These are phyloP conservation scores for Fraxinus sp. DNA, from an alignment of 305 asterid genomes.

Conservation along the genomic window DNA sequence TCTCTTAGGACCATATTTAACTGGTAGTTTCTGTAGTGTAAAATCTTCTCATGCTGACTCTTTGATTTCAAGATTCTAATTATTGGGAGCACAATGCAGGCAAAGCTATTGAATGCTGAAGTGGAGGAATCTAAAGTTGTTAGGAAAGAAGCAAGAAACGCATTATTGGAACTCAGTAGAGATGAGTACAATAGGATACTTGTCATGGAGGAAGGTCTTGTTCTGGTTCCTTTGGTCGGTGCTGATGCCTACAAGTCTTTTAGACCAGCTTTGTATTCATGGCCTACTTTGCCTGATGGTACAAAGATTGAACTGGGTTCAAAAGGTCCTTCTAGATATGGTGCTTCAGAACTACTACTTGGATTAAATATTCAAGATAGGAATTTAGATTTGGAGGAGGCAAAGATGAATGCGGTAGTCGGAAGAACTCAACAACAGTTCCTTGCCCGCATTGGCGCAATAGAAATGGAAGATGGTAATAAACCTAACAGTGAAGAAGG, in stretches of 20 bases:
- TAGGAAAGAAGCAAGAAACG: constrained; percentile 61
- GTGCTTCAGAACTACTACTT: constrained; percentile 70
- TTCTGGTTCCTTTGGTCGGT: constrained; percentile 80
- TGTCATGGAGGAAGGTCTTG: constrained; percentile 74
- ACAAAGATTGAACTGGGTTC: constrained; percentile 55
- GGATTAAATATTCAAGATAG: constrained; percentile 56
- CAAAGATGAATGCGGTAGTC: constrained; percentile 58
- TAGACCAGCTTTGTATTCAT: constrained; percentile 61
- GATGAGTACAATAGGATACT: constrained; percentile 69
- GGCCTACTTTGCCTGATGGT: constrained; percentile 93
- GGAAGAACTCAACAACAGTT: constrained; percentile 78
- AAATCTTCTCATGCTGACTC: neutral
- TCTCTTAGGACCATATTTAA: neutral
- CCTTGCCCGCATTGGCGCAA: constrained; percentile 85
- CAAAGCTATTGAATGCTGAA: constrained; percentile 50
- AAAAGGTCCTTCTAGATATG: constrained; percentile 64
- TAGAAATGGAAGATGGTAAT: constrained; percentile 63
- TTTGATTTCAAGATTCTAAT: constrained; percentile 15
- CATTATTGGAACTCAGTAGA: constrained; percentile 70
- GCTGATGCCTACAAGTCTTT: constrained; percentile 71
- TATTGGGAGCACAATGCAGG: constrained; percentile 45
- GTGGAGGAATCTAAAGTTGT: constrained; percentile 55
- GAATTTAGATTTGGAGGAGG: constrained; percentile 55
- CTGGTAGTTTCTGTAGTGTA: neutral
- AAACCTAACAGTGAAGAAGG: constrained; percentile 30